These are phyloP conservation scores for Stephanocyclus meneghinianus DNA, from an alignment of 352 stramenopile species.

Conservation along the genomic window DNA sequence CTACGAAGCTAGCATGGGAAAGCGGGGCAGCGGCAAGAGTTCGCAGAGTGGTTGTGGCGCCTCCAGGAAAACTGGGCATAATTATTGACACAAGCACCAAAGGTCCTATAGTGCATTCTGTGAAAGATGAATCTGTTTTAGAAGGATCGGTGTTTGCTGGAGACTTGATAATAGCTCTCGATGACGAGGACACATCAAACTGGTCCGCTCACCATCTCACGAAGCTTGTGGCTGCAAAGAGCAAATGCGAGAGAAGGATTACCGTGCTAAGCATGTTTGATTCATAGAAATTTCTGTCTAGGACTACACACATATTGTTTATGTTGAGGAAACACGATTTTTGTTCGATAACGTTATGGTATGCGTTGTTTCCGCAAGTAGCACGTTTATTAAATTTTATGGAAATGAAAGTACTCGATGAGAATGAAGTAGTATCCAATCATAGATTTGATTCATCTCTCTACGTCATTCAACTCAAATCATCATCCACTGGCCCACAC, in stretches of 20 bases:
- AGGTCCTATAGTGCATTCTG: constrained; percentile 65
- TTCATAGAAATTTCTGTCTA: not conserved
- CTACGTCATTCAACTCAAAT: constrained; percentile 24
- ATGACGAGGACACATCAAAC: constrained; percentile 67
- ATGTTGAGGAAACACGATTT: not conserved
- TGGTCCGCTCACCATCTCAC: constrained; percentile 74
- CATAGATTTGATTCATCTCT: not conserved
- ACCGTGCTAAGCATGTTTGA: constrained; percentile 5
- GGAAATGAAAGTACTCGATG: too few relatives aligned
- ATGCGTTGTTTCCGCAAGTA: too few relatives aligned
- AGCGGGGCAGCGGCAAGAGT: not conserved
- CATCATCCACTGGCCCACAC: constrained; percentile 67
- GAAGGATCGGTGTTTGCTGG: constrained; percentile 60
- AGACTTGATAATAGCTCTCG: constrained; percentile 78
- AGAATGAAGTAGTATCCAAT: too few relatives aligned
- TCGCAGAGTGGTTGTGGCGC: constrained; percentile 13
- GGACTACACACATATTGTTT: not conserved
- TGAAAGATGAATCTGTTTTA: constrained; percentile 62
- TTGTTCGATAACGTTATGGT: too few relatives aligned
- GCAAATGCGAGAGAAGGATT: constrained; percentile 15
- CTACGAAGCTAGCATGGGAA: constrained; percentile 2
- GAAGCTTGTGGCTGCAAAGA: constrained; percentile 62
- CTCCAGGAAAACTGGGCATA: constrained; percentile 36
- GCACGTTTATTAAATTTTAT: too few relatives aligned
- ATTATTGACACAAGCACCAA: constrained; percentile 75